Conservation (phyloP, 495 filamentous ascomycete species). For the Aspergillus cavernicola region DNA sequence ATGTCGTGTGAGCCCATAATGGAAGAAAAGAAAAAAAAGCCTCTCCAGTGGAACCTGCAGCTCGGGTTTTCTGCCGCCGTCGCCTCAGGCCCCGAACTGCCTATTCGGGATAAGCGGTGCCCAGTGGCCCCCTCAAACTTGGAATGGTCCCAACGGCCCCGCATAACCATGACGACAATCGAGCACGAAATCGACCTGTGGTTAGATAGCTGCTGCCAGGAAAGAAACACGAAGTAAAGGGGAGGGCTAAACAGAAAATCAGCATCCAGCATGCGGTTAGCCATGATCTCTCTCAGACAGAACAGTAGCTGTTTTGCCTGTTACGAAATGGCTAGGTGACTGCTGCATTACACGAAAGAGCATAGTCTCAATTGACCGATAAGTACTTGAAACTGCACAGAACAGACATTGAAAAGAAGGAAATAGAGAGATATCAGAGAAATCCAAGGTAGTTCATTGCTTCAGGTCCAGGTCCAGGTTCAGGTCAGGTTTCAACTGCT, state of each 20-base stretch:
- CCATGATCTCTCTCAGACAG: conserved; percentile 16
- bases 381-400: conserved; percentile 20
- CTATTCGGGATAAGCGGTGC: conserved; percentile 13
- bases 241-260: conserved; percentile 10
- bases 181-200: neutral
- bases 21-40: conserved; percentile 23
- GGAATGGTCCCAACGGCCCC: conserved; percentile 15
- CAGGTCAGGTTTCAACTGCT: conserved; percentile 6
- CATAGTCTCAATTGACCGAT: conserved; percentile 31
- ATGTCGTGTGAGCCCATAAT: conserved; percentile 23
- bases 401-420: conserved; percentile 29
- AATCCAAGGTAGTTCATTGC: conserved; percentile 37
- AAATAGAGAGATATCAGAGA: conserved; percentile 42
- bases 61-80: conserved; percentile 19
- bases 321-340: conserved; percentile 23
- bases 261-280: conserved; percentile 29
- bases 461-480: conserved; percentile 15
- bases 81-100: conserved; percentile 16
- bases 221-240: conserved; percentile 20
- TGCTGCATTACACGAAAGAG: conserved; percentile 31
- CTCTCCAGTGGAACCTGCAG: conserved; percentile 25
- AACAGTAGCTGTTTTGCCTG: conserved; percentile 12
- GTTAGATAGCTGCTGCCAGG: neutral
- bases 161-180: conserved; percentile 3
- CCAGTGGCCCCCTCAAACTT: neutral